Evolutionary conservation across 2,329 filamentous ascomycete genomes (phyloP).

Genomic region (Fusarium pseudograminearum): DNA sequence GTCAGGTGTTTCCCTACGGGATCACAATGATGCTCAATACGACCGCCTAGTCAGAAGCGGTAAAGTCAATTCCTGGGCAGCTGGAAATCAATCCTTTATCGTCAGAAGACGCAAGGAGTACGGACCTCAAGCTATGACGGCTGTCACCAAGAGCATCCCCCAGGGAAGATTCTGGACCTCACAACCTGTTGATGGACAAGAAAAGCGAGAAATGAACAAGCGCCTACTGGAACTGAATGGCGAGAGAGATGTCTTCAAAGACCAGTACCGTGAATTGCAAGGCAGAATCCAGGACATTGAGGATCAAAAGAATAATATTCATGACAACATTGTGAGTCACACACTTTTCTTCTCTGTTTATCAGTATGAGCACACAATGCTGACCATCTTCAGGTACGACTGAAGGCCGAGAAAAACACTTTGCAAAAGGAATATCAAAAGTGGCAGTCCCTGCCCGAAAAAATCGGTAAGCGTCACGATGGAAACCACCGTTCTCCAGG

Average conservation of each 20-base stretch:
- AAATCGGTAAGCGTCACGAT: slow-evolving; percentile 68
- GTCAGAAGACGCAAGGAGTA: slow-evolving; percentile 83
- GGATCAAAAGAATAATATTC: slow-evolving; percentile 57
- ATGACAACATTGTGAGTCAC: slow-evolving; percentile 53
- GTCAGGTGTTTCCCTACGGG: slow-evolving; percentile 72
- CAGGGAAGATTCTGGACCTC: slow-evolving; percentile 79
- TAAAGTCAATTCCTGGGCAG: slow-evolving; percentile 76
- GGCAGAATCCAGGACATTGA: slow-evolving; percentile 58
- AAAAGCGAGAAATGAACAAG: slow-evolving; percentile 70
- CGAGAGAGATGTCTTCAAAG: slow-evolving; percentile 53
- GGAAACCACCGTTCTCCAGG: not conserved
- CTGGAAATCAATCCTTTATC: slow-evolving; percentile 71
- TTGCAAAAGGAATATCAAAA: slow-evolving; percentile 74
- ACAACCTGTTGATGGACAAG: slow-evolving; percentile 76
- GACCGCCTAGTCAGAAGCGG: slow-evolving; percentile 69
- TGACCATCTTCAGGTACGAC: slow-evolving; percentile 55
- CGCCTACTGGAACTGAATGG: slow-evolving; percentile 59
- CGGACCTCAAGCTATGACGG: slow-evolving; percentile 78
- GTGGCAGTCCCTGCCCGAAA: slow-evolving; percentile 76
- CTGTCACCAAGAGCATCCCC: slow-evolving; percentile 70
- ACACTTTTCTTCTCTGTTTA: not conserved
- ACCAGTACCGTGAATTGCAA: slow-evolving; percentile 52
- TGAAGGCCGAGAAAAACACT: slow-evolving; percentile 73
- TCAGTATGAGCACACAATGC: not conserved
- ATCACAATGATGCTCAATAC: slow-evolving; percentile 76